phyloP scores from a whole-genome alignment of 345 rosid genomes.

The Heritiera fomes region DNA sequence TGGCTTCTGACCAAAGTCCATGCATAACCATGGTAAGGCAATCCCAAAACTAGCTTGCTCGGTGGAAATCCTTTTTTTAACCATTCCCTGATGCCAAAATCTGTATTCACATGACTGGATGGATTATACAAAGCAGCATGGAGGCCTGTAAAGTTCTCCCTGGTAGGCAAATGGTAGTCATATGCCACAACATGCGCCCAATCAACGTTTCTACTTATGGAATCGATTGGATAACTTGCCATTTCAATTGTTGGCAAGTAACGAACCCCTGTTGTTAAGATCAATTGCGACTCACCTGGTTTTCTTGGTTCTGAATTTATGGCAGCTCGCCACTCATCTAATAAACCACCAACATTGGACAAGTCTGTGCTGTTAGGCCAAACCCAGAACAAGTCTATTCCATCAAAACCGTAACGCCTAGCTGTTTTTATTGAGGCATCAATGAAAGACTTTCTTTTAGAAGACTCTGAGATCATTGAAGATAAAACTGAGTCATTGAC shows the following conservation, averaged over 20 bases:
- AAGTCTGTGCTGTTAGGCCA: conserved; percentile 22
- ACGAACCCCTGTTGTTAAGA: conserved; percentile 21
- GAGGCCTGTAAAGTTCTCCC: conserved; percentile 4
- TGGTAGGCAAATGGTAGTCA: conserved; percentile 5
- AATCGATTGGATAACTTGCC: conserved; percentile 20
- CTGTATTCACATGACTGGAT: background rate
- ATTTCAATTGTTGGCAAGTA: conserved; percentile 8
- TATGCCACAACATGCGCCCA: conserved; percentile 24
- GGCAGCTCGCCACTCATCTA: conserved; percentile 33
- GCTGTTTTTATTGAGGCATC: conserved; percentile 31
- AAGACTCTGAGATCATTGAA: conserved; percentile 24
- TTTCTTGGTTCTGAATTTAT: conserved; percentile 24
- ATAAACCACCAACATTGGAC: conserved; percentile 18
- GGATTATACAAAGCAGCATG: conserved; percentile 32
- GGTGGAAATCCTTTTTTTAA: conserved; percentile 20
- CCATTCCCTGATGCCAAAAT: conserved; percentile 28
- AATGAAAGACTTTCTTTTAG: conserved; percentile 28
- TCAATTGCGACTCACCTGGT: conserved; percentile 11
- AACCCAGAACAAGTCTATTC: conserved; percentile 31
- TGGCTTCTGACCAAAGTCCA: conserved; percentile 21
- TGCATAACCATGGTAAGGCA: conserved; percentile 32
- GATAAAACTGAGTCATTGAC: background rate
- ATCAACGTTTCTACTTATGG: conserved; percentile 23
- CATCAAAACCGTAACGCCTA: conserved; percentile 36
- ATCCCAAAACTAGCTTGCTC: conserved; percentile 26